Evolutionary conservation across 2,329 filamentous ascomycete species (phyloP).

Genomic region (Bipolaris victoriae): DNA sequence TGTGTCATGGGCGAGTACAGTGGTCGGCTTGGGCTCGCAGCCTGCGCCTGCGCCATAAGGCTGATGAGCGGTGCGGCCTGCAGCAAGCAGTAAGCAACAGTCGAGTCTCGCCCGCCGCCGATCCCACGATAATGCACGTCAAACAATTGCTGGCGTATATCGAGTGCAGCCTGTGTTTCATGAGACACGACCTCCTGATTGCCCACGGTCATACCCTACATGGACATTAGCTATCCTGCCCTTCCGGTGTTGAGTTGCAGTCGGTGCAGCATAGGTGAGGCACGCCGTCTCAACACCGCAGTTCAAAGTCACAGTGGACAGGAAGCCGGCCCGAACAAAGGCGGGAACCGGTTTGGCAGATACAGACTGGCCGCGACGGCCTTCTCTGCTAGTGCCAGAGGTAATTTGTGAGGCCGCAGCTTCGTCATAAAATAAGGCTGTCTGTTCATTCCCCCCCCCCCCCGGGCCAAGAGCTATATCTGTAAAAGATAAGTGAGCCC

Average conservation of each 20-base stretch:
- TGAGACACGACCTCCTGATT: slow-evolving; percentile 25
- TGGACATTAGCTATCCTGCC: background rate
- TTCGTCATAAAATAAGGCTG: background rate
- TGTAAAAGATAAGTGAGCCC: slow-evolving; percentile 14
- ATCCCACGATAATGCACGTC: slow-evolving; percentile 24
- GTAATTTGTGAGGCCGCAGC: background rate
- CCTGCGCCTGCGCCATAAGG: slow-evolving; percentile 38
- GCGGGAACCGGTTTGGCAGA: slow-evolving; percentile 17
- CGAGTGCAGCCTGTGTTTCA: slow-evolving; percentile 26
- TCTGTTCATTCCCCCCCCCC: background rate
- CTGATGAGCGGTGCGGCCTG: slow-evolving; percentile 28
- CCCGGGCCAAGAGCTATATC: slow-evolving; percentile 6
- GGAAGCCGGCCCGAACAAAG: slow-evolving; percentile 39
- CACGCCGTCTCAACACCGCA: slow-evolving; percentile 24
- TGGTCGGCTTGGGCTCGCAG: slow-evolving; percentile 19
- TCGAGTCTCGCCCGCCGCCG: slow-evolving; percentile 29
- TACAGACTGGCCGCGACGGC: slow-evolving; percentile 23
- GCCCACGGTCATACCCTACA: background rate
- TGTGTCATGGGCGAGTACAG: slow-evolving; percentile 3
- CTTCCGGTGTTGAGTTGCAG: slow-evolving; percentile 21
- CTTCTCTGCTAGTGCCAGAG: slow-evolving; percentile 10
- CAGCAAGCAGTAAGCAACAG: slow-evolving; percentile 18
- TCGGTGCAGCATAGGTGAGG: slow-evolving; percentile 24
- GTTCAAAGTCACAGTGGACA: slow-evolving; percentile 19
- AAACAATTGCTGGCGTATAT: slow-evolving; percentile 16